These are phyloP conservation scores for Medicago ruthenica DNA, from an alignment of 306 rosid genomes.

Conservation along the genomic window DNA sequence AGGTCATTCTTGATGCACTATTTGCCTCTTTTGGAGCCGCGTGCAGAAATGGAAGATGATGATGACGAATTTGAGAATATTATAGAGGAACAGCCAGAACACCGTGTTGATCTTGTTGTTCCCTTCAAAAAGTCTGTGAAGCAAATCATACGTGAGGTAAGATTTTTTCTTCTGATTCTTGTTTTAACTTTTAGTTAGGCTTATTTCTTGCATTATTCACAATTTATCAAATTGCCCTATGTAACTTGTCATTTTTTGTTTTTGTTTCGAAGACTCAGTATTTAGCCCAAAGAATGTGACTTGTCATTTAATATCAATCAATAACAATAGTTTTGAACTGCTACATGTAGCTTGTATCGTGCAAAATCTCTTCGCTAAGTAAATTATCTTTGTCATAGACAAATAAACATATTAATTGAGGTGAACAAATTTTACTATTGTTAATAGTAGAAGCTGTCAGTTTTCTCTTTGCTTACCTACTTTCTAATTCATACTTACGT, in stretches of 20 bases:
- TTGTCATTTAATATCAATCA: slow-evolving; percentile 25
- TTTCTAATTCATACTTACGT: too few relatives aligned
- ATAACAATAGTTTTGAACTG: slow-evolving; percentile 16
- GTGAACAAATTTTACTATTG: too few relatives aligned
- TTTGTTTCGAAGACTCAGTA: too few relatives aligned
- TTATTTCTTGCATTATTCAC: slow-evolving; percentile 15
- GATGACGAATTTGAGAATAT: slow-evolving; percentile 68
- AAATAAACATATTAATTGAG: too few relatives aligned
- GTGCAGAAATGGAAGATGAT: slow-evolving; percentile 66
- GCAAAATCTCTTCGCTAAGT: not conserved
- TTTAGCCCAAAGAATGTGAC: not conserved
- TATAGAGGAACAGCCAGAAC: slow-evolving; percentile 53
- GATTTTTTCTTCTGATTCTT: slow-evolving; percentile 30
- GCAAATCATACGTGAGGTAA: slow-evolving; percentile 89
- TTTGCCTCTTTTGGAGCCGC: slow-evolving; percentile 92
- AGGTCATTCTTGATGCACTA: slow-evolving; percentile 76
- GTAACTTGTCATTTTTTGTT: not conserved
- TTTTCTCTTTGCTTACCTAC: too few relatives aligned
- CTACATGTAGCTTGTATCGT: slow-evolving; percentile 16
- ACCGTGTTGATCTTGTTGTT: slow-evolving; percentile 52
- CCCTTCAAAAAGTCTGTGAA: slow-evolving; percentile 83
- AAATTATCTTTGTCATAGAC: not conserved
- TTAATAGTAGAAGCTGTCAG: too few relatives aligned
- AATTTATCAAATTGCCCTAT: slow-evolving; percentile 1
- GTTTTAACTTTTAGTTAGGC: slow-evolving; percentile 11